Evolutionary conservation across 139 green algal species (phyloP), one percentile per base, ranked within the genome.

Genomic region (Pleodorina starrii): DNA sequence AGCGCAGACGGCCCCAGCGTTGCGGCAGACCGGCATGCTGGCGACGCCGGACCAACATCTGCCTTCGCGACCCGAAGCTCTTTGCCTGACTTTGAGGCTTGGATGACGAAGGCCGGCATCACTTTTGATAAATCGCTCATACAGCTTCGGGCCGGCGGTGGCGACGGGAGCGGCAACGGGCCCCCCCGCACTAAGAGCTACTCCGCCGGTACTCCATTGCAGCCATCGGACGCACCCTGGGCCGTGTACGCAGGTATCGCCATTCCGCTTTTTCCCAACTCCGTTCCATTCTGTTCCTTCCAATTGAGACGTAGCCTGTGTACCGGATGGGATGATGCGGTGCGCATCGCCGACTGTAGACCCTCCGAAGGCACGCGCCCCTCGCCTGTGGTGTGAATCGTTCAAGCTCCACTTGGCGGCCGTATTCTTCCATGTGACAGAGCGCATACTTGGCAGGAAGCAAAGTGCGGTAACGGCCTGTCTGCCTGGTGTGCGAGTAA

Each of bases 61-160:
- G n/a, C n/a, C n/a, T n/a, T n/a, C n/a, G n/a, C n/a, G n/a, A n/a
- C n/a, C 25, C 77, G 77, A 9, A 84, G 77, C 50, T 76, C 79
- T n/a, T n/a, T 88, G 7, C 43, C 29, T 2, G 32, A 36, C 7
- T 88, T 88, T 27, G 60, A 88, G 44, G 17, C 19, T 0, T 88
- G 82, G 82, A 88, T 88, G 82, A 48, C 5, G 0, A 79, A 48
- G 4, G 82, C 63, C 0, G 63, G 63, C 21, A 88, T 88, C 17
- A 79, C 82, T 0, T 88, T 60, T 60, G 63, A 88, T 43, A 88
- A 60, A 66, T 51, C 43, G 4, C 6, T 69, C 5, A 88, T 88
- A 9, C 27, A 46, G 63, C 16, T 86, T 29, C 38, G 40, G 12
- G 77, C 50, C 1, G 73, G 42, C 42, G 42, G 19, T 2, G 11